phyloP scores from a whole-genome alignment of 257 asterid genomes.

The Scutellaria barbata region DNA sequence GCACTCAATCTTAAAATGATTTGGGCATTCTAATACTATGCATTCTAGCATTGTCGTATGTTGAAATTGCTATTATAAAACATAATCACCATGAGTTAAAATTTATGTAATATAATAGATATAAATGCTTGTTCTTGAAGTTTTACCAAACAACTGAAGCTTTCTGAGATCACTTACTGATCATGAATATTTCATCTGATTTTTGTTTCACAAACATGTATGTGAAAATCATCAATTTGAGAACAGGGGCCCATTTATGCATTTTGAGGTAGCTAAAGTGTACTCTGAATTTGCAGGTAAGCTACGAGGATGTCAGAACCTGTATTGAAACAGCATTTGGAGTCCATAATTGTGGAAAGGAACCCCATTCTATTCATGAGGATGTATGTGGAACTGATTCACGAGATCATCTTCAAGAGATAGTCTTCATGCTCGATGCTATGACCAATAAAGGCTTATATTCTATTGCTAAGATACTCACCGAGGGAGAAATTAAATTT shows the following conservation, averaged over 20 bases:
- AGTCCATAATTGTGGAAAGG: constrained; percentile 36
- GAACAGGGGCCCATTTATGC: background rate
- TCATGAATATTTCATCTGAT: background rate
- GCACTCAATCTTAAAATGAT: background rate
- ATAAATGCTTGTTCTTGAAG: constrained; percentile 10
- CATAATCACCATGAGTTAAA: background rate
- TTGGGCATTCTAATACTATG: background rate
- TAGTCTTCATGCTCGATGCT: constrained; percentile 51
- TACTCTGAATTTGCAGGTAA: constrained; percentile 47
- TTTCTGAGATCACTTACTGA: no score
- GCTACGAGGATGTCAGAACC: constrained; percentile 57
- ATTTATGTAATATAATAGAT: background rate
- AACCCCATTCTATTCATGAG: constrained; percentile 34
- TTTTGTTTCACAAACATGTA: constrained; percentile 17
- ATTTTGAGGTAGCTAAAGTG: background rate
- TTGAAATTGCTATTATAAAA: background rate
- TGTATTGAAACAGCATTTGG: constrained; percentile 61
- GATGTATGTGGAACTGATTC: constrained; percentile 40
- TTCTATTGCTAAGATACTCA: constrained; percentile 53
- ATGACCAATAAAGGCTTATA: constrained; percentile 71
- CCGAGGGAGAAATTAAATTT: constrained; percentile 47
- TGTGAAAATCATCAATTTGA: background rate
- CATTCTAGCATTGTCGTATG: background rate
- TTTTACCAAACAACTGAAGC: background rate
- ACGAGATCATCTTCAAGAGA: constrained; percentile 38